Evolutionary conservation across 768 basidiomycete species (phyloP).

Genomic region (Chlorophyllum brunneum): DNA sequence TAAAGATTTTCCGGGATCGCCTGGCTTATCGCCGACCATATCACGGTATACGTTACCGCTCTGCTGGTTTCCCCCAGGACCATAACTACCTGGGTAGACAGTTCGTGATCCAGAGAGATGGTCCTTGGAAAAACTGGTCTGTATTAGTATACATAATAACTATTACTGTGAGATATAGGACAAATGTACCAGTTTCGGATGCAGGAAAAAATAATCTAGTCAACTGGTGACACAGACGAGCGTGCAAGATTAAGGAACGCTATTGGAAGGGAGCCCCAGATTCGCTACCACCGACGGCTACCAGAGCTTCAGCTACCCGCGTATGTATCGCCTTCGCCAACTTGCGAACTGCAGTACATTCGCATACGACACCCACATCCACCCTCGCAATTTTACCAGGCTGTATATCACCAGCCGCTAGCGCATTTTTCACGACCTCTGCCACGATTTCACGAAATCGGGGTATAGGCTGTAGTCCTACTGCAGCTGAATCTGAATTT

Average conservation of each 20-base stretch:
- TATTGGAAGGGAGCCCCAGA: neutral
- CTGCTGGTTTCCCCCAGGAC: no score
- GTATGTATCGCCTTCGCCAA: conserved; percentile 49
- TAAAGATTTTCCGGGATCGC: no score
- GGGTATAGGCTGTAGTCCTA: conserved; percentile 58
- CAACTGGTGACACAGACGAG: neutral
- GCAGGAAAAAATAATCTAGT: neutral
- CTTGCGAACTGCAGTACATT: conserved; percentile 39
- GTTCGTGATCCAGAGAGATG: no score
- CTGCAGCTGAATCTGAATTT: neutral
- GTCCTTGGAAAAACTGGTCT: neutral
- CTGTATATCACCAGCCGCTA: conserved; percentile 25
- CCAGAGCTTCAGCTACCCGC: conserved; percentile 30
- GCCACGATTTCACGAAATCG: conserved; percentile 48
- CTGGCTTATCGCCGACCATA: no score
- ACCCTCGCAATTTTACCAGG: conserved; percentile 48
- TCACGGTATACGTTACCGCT: no score
- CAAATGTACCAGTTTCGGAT: neutral
- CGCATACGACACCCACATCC: conserved; percentile 63
- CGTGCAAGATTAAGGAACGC: no score
- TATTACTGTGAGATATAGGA: conserved; percentile 5
- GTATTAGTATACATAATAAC: conserved; percentile 14
- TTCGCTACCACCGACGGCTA: neutral
- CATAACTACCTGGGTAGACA: no score
- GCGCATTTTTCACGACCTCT: conserved; percentile 42